phyloP scores from a whole-genome alignment of 305 asterid genomes.

The Solanum hybrid region DNA sequence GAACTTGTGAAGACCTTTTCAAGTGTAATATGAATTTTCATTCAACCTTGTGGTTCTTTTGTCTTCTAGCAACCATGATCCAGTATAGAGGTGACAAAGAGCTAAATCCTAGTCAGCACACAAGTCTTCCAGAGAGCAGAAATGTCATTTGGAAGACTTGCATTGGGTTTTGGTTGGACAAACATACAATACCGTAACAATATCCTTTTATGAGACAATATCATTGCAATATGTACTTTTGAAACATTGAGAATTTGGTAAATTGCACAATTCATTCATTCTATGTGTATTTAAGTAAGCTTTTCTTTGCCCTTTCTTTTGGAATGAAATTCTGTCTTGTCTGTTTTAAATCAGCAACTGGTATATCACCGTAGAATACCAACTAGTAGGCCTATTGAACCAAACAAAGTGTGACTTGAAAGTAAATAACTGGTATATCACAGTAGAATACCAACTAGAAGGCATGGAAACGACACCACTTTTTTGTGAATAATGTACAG shows the following conservation, averaged over 20 bases:
- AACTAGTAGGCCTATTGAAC: neutral
- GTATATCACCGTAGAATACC: too few relatives aligned
- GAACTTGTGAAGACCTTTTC: neutral
- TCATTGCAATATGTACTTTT: neutral
- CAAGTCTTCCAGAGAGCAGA: neutral
- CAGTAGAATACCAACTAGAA: conserved; percentile 6
- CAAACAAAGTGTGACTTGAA: neutral
- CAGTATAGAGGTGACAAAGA: neutral
- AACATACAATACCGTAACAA: neutral
- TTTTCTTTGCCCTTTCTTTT: neutral
- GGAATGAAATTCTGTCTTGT: neutral
- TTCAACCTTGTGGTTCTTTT: neutral
- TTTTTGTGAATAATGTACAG: neutral
- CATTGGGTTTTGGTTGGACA: neutral
- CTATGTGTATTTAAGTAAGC: neutral
- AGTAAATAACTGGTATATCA: neutral
- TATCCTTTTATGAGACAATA: neutral
- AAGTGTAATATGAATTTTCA: neutral
- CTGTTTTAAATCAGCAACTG: neutral
- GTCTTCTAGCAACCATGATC: neutral
- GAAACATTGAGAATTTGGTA: neutral
- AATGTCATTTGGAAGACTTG: neutral
- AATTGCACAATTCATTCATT: neutral
- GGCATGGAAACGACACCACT: neutral
- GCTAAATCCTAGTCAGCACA: neutral